Conservation (phyloP, 78 protist species). For the Chrysochromulina tobinii region DNA sequence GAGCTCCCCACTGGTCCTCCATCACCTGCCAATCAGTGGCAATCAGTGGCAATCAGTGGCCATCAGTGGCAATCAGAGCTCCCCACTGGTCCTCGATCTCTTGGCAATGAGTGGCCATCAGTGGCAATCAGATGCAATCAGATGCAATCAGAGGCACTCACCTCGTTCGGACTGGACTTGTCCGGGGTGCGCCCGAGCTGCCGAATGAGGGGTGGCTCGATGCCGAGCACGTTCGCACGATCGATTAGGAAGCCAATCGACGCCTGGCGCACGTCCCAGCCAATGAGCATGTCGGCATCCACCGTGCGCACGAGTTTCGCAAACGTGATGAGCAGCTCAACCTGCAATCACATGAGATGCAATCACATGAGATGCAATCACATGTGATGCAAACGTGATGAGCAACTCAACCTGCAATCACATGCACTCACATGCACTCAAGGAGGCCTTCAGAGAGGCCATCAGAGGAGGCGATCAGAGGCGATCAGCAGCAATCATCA, state of each 20-base stretch:
- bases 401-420: too few relatives aligned
- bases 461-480: too few relatives aligned
- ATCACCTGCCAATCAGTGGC: too few relatives aligned
- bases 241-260: constrained; percentile 83
- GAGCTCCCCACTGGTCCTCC: too few relatives aligned
- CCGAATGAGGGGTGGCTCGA: background rate
- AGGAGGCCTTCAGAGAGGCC: too few relatives aligned
- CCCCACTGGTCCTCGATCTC: too few relatives aligned
- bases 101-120: background rate
- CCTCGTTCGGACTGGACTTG: background rate
- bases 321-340: background rate
- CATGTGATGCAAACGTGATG: background rate
- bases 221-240: constrained; percentile 46
- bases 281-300: constrained; percentile 84
- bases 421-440: too few relatives aligned
- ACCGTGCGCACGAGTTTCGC: constrained; percentile 45
- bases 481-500: too few relatives aligned
- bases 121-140: background rate
- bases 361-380: background rate
- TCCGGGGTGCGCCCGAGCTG: background rate
- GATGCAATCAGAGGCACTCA: too few relatives aligned
- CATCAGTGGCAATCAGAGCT: too few relatives aligned
- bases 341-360: background rate
- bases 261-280: constrained; percentile 76
- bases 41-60: too few relatives aligned